Base-by-base conservation (phyloP, 768 basidiomycete species). In the Pulveroboletus ravenelii region DNA sequence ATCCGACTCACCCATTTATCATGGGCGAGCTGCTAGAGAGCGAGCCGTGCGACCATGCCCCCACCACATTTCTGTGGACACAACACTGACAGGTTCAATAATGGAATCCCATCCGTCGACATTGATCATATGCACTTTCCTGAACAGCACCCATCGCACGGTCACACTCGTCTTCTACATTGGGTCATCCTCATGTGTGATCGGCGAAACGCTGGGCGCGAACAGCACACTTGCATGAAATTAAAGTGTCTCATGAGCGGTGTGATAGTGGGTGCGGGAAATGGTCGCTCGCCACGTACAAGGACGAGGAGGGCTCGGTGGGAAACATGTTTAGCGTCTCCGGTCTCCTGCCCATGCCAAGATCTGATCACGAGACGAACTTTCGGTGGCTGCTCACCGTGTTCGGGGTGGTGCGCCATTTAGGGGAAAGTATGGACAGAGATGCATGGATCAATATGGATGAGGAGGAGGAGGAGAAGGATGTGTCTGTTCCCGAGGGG, bases 171-270 rank as follows among this genome's bases (percentile, higher is more conserved):
- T 65, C 62, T 14, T 63, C 55, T 0, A 48, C 53, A 5, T 53
- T 64, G 7, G 44, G 57, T 1, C 56, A 57, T 6, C 18, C 39
- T 4, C 52, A 49, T 1, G 45, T 9, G 5, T 57, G 77, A 47
- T 73, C 73, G 0, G 76, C 78, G 15, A 78, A 76, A 53, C 75
- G 74, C 34, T 83, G 81, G 77, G 85, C 84, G 18, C 71, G 82
- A 34, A 84, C 73, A 0, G 81, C 86, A 3, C 86, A 87, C 70
- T 56, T 87, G 40, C 86, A 88, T 54, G 81, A 85, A 60, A 78
- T 86, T 48, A 75, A 71, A 45, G 38, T 50, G 1, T 15, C 30
- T 9, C 55, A 44, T 3, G 60, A 55, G 43, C 45, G 56, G 39
- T 40, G 53, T 1, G 56, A 52, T 2, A 55, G 55, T 25, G 34